phyloP scores from a whole-genome alignment of 169 alveolate species.

The Plasmodium gonderi region DNA sequence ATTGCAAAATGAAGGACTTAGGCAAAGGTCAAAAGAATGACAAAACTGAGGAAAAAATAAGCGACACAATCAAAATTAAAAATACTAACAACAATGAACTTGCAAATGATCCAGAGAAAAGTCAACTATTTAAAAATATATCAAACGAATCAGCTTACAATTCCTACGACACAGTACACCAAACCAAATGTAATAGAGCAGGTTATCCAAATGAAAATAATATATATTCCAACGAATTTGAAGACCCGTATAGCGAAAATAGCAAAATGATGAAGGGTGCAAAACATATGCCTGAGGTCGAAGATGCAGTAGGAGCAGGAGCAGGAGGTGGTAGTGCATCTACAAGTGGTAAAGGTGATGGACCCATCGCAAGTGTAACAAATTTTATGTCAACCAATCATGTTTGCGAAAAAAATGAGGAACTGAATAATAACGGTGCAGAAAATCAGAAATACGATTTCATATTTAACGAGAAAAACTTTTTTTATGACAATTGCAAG shows the following conservation, averaged over 20 bases:
- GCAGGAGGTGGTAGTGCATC: not conserved
- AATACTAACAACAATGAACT: not conserved
- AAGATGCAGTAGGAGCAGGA: not conserved
- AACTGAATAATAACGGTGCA: not conserved
- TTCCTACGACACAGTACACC: not conserved
- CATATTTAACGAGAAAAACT: slow-evolving; percentile 60
- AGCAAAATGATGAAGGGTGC: not conserved
- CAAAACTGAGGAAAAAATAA: not conserved
- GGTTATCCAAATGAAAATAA: slow-evolving; percentile 3
- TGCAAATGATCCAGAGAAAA: not conserved
- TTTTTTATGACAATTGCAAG: slow-evolving; percentile 66
- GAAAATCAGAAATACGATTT: slow-evolving; percentile 4
- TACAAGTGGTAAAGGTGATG: too few relatives aligned
- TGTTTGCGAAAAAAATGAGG: slow-evolving; percentile 22
- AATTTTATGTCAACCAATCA: not conserved
- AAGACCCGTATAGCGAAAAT: slow-evolving; percentile 52
- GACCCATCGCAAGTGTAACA: too few relatives aligned
- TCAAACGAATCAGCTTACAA: not conserved
- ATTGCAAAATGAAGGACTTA: slow-evolving; percentile 14
- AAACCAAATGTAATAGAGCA: not conserved
- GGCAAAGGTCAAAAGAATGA: not conserved
- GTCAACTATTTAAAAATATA: not conserved
- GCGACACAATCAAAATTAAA: not conserved
- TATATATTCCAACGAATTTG: not conserved
- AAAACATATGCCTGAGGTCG: not conserved